Evolutionary conservation across 441 rosid species (phyloP).

Genomic region (Kokia cookei): DNA sequence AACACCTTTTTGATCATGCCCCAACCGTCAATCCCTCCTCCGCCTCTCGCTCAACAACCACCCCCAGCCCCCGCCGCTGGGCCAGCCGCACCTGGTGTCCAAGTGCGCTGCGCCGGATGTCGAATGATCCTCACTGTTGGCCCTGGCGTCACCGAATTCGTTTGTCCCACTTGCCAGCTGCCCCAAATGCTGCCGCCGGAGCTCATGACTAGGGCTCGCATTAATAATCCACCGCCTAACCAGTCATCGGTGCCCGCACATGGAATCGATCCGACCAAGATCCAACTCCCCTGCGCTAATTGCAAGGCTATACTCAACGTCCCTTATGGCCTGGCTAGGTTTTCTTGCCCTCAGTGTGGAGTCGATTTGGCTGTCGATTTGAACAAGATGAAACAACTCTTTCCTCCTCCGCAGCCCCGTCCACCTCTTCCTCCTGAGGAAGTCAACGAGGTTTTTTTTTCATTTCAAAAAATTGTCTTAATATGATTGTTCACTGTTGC

Average conservation of each 20-base stretch:
- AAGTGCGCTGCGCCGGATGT: constrained; percentile 97
- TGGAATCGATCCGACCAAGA: constrained; percentile 97
- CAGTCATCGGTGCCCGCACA: constrained; percentile 62
- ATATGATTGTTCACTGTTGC: background rate
- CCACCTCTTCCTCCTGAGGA: constrained; percentile 78
- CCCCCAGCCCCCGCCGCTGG: constrained; percentile 36
- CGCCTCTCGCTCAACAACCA: constrained; percentile 3
- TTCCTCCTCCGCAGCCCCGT: constrained; percentile 25
- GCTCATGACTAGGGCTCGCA: constrained; percentile 49
- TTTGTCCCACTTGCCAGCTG: constrained; percentile 76
- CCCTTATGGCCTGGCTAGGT: constrained; percentile 81
- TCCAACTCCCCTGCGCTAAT: constrained; percentile 92
- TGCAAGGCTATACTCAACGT: constrained; percentile 96
- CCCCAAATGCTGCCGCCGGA: constrained; percentile 99
- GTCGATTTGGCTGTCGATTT: constrained; percentile 84
- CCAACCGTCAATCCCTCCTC: constrained; percentile 9
- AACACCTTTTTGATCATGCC: constrained; percentile 1
- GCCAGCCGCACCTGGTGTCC: constrained; percentile 43
- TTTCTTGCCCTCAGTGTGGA: constrained; percentile 86
- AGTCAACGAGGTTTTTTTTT: constrained; percentile 71
- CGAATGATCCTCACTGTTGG: constrained; percentile 68
- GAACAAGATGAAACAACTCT: constrained; percentile 51
- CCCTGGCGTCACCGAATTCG: constrained; percentile 70
- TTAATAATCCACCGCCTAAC: constrained; percentile 19
- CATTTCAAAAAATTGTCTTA: background rate